Evolutionary conservation across 805 yeast species (phyloP).

Genomic region (Candida maris): DNA sequence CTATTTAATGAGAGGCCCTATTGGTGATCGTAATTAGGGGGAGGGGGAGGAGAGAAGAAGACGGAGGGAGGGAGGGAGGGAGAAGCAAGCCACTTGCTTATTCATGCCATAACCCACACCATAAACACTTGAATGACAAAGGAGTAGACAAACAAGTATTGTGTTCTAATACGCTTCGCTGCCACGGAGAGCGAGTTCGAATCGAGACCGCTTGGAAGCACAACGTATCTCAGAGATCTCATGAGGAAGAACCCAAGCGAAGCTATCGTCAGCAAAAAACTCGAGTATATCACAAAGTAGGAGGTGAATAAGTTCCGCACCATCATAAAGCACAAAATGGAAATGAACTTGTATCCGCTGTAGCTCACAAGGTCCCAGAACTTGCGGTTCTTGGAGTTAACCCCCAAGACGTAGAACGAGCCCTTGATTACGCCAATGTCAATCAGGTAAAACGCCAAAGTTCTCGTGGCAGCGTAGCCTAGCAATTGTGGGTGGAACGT

Average conservation of each 20-base stretch:
- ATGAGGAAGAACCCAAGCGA: conserved; percentile 65
- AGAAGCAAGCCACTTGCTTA: no score
- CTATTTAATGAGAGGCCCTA: no score
- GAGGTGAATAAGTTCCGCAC: conserved; percentile 40
- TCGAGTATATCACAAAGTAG: conserved; percentile 36
- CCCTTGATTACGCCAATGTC: conserved; percentile 75
- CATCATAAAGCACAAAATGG: conserved; percentile 57
- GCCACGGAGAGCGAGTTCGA: conserved; percentile 60
- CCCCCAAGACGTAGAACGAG: conserved; percentile 76
- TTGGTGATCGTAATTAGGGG: no score
- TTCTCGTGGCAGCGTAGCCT: conserved; percentile 82
- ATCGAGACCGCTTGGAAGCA: conserved; percentile 57
- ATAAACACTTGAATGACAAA: conserved; percentile 73
- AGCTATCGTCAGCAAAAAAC: conserved; percentile 42
- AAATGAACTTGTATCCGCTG: conserved; percentile 92
- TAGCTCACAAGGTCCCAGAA: conserved; percentile 83
- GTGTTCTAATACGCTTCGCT: conserved; percentile 77
- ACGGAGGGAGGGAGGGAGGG: no score
- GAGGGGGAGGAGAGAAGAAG: no score
- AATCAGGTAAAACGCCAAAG: conserved; percentile 73
- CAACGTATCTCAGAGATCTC: conserved; percentile 65
- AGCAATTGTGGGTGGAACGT: conserved; percentile 90
- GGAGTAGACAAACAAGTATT: conserved; percentile 80
- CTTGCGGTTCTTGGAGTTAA: conserved; percentile 49
- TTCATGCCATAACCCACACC: conserved; percentile 64